These are phyloP conservation scores for Berberis thunbergii DNA, from an alignment of 164 flowering plant species.

Conservation along the genomic window DNA sequence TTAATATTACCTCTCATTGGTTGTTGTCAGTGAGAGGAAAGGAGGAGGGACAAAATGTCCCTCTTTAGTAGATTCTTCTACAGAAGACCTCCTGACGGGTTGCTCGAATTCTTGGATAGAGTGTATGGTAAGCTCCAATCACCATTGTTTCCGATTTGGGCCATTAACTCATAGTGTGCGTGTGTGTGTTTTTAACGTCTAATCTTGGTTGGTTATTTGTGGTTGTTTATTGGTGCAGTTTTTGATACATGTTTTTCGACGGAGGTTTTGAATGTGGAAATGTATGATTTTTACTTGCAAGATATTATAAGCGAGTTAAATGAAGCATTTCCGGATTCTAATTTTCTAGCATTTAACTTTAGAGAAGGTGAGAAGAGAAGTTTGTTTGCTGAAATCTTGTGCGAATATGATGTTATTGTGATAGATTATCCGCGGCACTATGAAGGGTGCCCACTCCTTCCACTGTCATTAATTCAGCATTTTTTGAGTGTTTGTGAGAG, in stretches of 20 bases:
- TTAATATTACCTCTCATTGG: too few species aligned
- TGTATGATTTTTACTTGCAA: conserved; percentile 75
- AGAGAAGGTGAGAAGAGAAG: conserved; percentile 91
- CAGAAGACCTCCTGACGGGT: conserved; percentile 91
- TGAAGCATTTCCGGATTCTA: conserved; percentile 70
- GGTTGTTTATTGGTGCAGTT: conserved; percentile 39
- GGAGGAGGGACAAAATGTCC: conserved; percentile 33
- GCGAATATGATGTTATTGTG: conserved; percentile 78
- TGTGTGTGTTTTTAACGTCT: neutral
- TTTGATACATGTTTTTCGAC: conserved; percentile 96
- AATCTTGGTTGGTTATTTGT: neutral
- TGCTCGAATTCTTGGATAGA: conserved; percentile 88
- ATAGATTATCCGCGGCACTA: conserved; percentile 94
- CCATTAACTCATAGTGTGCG: conserved; percentile 1
- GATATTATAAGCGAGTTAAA: conserved; percentile 76
- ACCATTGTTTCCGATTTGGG: neutral
- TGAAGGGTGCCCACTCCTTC: conserved; percentile 91
- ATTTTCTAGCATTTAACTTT: conserved; percentile 86
- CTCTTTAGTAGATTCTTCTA: conserved; percentile 88
- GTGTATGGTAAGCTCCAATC: conserved; percentile 55
- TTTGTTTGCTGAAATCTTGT: conserved; percentile 75
- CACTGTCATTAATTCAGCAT: conserved; percentile 79
- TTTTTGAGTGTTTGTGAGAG: conserved; percentile 79
- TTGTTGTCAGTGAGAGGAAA: neutral
- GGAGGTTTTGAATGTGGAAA: conserved; percentile 74